Percentiles rank a stretch among this genome's conserved stretches.
These are phyloP conservation scores for Zygosaccharomyces sapae DNA, from an alignment of 1,139 yeast genomes.

Conservation along the genomic window DNA sequence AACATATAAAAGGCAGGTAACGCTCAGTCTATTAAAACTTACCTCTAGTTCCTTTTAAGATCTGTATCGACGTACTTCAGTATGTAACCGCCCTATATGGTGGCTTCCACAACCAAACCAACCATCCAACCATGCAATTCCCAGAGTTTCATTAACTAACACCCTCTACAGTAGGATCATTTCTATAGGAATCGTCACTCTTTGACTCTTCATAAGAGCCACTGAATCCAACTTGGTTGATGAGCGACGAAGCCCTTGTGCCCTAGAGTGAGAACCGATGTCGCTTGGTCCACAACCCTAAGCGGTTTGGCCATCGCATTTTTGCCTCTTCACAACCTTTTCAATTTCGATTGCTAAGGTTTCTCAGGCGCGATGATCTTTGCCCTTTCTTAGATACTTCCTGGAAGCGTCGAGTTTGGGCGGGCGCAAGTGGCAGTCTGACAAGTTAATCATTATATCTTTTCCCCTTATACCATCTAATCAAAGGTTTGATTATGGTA, in stretches of 20 bases:
- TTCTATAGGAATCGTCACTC: slow-evolving; percentile 99
- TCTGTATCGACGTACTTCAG: slow-evolving; percentile 91
- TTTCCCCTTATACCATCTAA: slow-evolving; percentile 20
- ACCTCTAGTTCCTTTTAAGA: no score
- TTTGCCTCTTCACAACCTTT: slow-evolving; percentile 41
- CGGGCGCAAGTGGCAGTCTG: slow-evolving; percentile 99
- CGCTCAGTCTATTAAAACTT: no score
- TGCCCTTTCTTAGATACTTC: slow-evolving; percentile 81
- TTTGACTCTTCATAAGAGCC: slow-evolving; percentile 99
- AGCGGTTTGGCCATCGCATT: slow-evolving; percentile 70
- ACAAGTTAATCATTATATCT: slow-evolving; percentile 60
- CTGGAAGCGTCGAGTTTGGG: slow-evolving; percentile 71
- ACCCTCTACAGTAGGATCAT: slow-evolving; percentile 80
- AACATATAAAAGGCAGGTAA: slow-evolving; percentile 12
- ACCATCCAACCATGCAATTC: neutral
- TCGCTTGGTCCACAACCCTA: slow-evolving; percentile 84
- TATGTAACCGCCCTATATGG: slow-evolving; percentile 35
- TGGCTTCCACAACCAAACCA: neutral
- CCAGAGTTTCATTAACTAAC: slow-evolving; percentile 39
- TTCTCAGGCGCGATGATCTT: slow-evolving; percentile 97
- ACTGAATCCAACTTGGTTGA: slow-evolving; percentile 99
- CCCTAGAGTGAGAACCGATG: slow-evolving; percentile 77
- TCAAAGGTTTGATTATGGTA: slow-evolving; percentile 24
- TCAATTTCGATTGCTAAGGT: slow-evolving; percentile 27
- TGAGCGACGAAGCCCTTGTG: slow-evolving; percentile 90